These are phyloP conservation scores for Trichoderma koningii DNA, from an alignment of 2,329 filamentous ascomycete species.

Conservation along the genomic window DNA sequence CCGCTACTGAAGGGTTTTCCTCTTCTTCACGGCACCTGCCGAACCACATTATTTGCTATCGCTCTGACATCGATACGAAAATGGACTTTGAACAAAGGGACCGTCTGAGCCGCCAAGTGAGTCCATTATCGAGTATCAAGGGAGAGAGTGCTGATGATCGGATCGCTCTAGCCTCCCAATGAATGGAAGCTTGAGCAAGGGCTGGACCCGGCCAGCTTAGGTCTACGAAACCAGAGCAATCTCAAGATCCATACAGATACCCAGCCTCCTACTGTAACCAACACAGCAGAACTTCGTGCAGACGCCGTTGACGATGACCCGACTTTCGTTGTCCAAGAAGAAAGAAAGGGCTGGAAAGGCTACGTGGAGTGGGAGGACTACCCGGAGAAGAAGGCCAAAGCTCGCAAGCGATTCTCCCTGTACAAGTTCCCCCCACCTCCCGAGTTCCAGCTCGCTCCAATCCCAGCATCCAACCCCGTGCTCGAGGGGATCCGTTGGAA, in stretches of 20 bases:
- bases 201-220: not conserved
- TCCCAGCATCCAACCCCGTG: conserved; percentile 60
- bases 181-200: conserved; percentile 5
- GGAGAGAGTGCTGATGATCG: not conserved
- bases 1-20: not conserved
- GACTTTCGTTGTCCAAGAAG: not conserved
- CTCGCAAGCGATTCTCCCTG: conserved; percentile 50
- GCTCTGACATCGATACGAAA: not conserved
- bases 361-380: conserved; percentile 68
- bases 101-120: not conserved
- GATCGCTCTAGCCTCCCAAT: not conserved
- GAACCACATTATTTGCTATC: no score
- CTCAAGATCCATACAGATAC: not conserved
- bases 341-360: conserved; percentile 8
- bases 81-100: not conserved
- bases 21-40: not conserved
- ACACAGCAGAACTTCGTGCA: not conserved
- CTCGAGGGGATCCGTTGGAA: conserved; percentile 60
- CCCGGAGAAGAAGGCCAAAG: conserved; percentile 65
- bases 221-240: conserved; percentile 9
- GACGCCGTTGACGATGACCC: not conserved
- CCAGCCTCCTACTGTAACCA: not conserved
- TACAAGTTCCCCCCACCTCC: conserved; percentile 43
- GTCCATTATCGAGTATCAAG: not conserved
- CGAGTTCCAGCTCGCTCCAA: conserved; percentile 57